Evolutionary conservation across 73 alveolate genomes (phyloP).

Genomic region (Paramecium octaurelia): DNA sequence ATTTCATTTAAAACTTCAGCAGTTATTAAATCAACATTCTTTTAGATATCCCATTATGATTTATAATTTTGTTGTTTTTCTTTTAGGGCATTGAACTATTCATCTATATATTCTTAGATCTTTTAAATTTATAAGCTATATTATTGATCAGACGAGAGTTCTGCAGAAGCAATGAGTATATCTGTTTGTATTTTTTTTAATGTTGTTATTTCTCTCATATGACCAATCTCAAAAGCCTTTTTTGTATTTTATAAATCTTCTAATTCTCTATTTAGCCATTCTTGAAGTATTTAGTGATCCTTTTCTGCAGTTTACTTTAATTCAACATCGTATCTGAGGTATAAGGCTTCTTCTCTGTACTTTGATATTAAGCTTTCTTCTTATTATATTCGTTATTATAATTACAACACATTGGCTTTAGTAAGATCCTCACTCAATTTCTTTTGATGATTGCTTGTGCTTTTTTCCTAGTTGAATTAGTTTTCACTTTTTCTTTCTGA

Average conservation of each 20-base stretch:
- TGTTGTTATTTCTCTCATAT: not conserved
- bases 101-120: not conserved
- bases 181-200: slow-evolving; percentile 25
- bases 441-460: not conserved
- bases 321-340: not conserved
- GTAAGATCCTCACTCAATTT: not conserved
- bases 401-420: not conserved
- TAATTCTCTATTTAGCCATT: not conserved
- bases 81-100: not conserved
- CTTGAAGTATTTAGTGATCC: not conserved
- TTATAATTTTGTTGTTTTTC: not conserved
- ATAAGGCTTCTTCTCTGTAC: not conserved
- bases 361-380: not conserved
- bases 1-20: not conserved
- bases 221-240: not conserved
- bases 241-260: slow-evolving; percentile 16
- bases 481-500: not conserved
- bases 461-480: not conserved
- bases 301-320: not conserved
- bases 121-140: not conserved
- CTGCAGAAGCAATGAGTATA: not conserved
- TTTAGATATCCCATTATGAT: not conserved
- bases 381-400: not conserved
- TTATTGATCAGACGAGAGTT: not conserved
- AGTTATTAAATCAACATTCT: not conserved